A percentile compares a stretch with the other conserved stretches of the same genome.
phyloP scores from a whole-genome alignment of 208 protist species.

The Tritrichomonas foetus region DNA sequence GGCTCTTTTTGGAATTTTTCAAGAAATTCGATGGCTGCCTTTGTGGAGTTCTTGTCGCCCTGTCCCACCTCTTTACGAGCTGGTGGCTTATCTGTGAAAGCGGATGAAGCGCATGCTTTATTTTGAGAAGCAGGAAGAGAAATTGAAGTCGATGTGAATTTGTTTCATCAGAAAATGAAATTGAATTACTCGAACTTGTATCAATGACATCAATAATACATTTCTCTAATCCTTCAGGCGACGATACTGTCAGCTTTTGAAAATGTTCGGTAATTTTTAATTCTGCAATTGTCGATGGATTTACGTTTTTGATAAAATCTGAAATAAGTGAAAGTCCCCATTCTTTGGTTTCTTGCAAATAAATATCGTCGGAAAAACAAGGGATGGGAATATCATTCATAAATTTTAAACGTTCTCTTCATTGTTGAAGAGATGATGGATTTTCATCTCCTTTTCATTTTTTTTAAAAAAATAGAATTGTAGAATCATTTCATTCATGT shows the following conservation, averaged over 20 bases:
- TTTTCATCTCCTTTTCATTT: neutral
- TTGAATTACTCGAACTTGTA: neutral
- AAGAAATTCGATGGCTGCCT: neutral
- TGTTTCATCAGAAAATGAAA: neutral
- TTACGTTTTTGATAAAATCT: neutral
- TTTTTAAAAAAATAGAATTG: neutral
- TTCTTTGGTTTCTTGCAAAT: neutral
- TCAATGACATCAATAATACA: neutral
- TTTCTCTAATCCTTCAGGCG: neutral
- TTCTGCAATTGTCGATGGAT: neutral
- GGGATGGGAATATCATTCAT: too few species aligned
- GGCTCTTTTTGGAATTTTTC: neutral
- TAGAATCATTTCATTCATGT: neutral
- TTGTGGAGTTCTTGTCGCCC: neutral
- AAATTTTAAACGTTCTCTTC: too few species aligned
- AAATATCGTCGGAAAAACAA: neutral
- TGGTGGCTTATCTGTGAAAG: neutral
- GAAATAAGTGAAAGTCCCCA: neutral
- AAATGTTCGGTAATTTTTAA: neutral
- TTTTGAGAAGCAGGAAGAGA: neutral
- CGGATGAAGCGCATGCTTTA: constrained; percentile 24
- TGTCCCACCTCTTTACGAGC: neutral
- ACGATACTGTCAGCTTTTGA: neutral
- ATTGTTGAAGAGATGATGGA: neutral
- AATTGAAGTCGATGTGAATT: neutral